Conservation (phyloP, 2,329 filamentous ascomycete species). For the Amauroascus verrucosus region DNA sequence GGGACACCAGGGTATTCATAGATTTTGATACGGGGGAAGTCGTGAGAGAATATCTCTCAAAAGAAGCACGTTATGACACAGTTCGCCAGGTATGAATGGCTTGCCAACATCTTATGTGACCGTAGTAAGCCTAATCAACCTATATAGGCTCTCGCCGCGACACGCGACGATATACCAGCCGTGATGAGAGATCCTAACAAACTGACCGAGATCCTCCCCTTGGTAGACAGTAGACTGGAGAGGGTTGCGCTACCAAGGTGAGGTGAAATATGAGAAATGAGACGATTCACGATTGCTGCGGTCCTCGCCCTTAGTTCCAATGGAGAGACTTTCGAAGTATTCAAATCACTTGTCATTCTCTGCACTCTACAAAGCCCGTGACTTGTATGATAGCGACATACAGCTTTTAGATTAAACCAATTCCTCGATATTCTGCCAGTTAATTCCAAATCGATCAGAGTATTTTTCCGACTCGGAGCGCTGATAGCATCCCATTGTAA, state of each 20-base stretch:
- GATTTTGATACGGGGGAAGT: constrained; percentile 74
- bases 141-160: constrained; percentile 42
- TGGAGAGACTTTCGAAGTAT: background rate
- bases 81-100: constrained; percentile 54
- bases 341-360: background rate
- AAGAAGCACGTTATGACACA: constrained; percentile 68
- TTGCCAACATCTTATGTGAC: background rate
- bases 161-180: constrained; percentile 63
- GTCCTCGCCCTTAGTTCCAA: background rate
- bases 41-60: constrained; percentile 80
- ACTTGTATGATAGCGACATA: background rate
- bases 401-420: background rate
- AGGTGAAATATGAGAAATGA: background rate
- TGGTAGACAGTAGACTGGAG: constrained; percentile 61
- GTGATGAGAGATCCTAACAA: constrained; percentile 71
- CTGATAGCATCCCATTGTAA: too few species aligned
- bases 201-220: constrained; percentile 56
- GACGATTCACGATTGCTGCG: background rate
- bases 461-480: background rate
- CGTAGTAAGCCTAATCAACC: background rate
- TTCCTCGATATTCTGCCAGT: too few species aligned
- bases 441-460: too few species aligned
- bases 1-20: constrained; percentile 84
- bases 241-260: constrained; percentile 13
- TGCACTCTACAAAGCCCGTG: background rate